Conservation (phyloP, 441 rosid genomes). For the Omphalea diandra region DNA sequence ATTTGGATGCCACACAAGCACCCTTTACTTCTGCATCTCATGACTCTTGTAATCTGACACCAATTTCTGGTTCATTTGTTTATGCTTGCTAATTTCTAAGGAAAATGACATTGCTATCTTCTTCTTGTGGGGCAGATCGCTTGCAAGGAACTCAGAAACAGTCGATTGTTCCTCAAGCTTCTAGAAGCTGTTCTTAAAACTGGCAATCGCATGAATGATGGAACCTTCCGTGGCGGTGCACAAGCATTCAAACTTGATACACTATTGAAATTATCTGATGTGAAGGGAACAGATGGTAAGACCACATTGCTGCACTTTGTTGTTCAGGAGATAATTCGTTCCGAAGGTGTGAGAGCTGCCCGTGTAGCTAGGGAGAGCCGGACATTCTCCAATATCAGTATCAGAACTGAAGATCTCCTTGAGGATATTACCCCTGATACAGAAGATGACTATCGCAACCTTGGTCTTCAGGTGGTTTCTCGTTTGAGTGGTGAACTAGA, state of each 20-base stretch:
- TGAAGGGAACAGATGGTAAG: constrained; percentile 93
- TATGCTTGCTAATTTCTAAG: constrained; percentile 13
- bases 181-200: constrained; percentile 98
- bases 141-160: constrained; percentile 74
- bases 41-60: background rate
- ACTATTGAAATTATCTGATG: constrained; percentile 87
- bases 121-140: constrained; percentile 52
- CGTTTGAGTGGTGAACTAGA: constrained; percentile 68
- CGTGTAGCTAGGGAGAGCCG: constrained; percentile 60
- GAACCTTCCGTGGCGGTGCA: constrained; percentile 97
- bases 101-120: background rate
- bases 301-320: constrained; percentile 96
- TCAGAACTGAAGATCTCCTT: constrained; percentile 72
- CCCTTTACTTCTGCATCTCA: background rate
- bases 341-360: constrained; percentile 85
- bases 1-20: background rate
- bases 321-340: constrained; percentile 86
- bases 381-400: constrained; percentile 61
- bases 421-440: constrained; percentile 57
- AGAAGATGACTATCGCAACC: constrained; percentile 59
- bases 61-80: constrained; percentile 9
- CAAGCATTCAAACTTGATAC: constrained; percentile 98
- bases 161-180: constrained; percentile 87
- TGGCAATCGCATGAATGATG: constrained; percentile 97
- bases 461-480: constrained; percentile 89